These are phyloP conservation scores for Saksenaea vasiformis DNA, from an alignment of 371 early-diverging fungal genomes.

Conservation along the genomic window DNA sequence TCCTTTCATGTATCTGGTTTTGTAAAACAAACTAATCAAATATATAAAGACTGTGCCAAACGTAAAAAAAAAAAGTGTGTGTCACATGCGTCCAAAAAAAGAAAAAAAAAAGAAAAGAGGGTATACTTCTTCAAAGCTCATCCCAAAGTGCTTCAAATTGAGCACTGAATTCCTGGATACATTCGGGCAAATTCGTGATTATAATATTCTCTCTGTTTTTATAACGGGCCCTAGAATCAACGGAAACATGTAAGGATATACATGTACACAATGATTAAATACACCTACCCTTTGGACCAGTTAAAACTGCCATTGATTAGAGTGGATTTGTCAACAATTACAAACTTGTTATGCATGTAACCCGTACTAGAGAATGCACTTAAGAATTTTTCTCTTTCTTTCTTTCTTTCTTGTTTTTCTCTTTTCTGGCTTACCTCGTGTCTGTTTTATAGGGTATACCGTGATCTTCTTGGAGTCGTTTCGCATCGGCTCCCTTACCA, in stretches of 20 bases:
- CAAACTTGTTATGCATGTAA: constrained; percentile 68
- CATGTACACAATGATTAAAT: not conserved
- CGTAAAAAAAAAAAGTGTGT: not conserved
- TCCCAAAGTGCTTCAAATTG: constrained; percentile 58
- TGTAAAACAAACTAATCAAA: not conserved
- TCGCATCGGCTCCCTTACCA: constrained; percentile 59
- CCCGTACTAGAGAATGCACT: constrained; percentile 26
- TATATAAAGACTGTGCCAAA: too few species aligned
- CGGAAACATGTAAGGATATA: not conserved
- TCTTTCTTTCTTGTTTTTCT: not conserved
- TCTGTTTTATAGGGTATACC: constrained; percentile 59
- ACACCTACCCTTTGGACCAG: constrained; percentile 59
- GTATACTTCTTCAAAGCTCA: constrained; percentile 29
- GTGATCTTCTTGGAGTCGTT: constrained; percentile 48
- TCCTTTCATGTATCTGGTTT: not conserved
- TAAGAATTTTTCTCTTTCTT: not conserved
- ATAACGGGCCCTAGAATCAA: constrained; percentile 48
- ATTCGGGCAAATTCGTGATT: constrained; percentile 53
- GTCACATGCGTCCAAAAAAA: not conserved
- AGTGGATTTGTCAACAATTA: constrained; percentile 46
- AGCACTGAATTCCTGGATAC: constrained; percentile 50
- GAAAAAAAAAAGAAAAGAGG: not conserved
- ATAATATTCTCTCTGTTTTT: constrained; percentile 62
- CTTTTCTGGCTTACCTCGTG: constrained; percentile 35
- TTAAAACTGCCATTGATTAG: constrained; percentile 63